These are phyloP conservation scores for Crotalaria pallida DNA, from an alignment of 306 rosid species.

Conservation along the genomic window DNA sequence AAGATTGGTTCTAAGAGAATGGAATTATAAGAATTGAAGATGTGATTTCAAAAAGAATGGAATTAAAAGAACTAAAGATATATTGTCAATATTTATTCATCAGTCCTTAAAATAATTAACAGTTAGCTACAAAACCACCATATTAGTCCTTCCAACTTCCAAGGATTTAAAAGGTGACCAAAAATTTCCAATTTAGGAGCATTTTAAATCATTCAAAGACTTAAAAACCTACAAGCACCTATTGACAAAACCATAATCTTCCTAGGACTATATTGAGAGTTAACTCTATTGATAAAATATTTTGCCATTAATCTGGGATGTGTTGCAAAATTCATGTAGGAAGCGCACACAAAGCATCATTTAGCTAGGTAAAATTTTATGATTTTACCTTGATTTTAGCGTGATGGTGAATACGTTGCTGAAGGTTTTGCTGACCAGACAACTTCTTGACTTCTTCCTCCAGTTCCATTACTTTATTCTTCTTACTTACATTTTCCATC, in stretches of 20 bases:
- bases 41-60: neutral
- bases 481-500: conserved; percentile 61
- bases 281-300: too few relatives aligned
- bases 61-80: neutral
- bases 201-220: too few relatives aligned
- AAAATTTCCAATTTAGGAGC: too few relatives aligned
- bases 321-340: neutral
- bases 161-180: too few relatives aligned
- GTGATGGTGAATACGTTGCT: conserved; percentile 93
- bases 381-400: conserved; percentile 83
- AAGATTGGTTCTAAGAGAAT: conserved; percentile 10
- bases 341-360: neutral
- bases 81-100: neutral
- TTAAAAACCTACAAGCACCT: too few relatives aligned
- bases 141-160: too few relatives aligned
- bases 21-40: neutral
- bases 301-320: neutral
- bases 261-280: too few relatives aligned
- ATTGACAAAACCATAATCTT: too few relatives aligned
- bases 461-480: conserved; percentile 59
- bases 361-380: neutral
- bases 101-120: too few relatives aligned
- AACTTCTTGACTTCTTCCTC: conserved; percentile 82
- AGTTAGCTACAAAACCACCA: too few relatives aligned
- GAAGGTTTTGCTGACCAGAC: conserved; percentile 97